Evolutionary conservation across 306 rosid species (phyloP), one percentile per base, ranked within the genome.

Genomic region (Vigna unguiculata): DNA sequence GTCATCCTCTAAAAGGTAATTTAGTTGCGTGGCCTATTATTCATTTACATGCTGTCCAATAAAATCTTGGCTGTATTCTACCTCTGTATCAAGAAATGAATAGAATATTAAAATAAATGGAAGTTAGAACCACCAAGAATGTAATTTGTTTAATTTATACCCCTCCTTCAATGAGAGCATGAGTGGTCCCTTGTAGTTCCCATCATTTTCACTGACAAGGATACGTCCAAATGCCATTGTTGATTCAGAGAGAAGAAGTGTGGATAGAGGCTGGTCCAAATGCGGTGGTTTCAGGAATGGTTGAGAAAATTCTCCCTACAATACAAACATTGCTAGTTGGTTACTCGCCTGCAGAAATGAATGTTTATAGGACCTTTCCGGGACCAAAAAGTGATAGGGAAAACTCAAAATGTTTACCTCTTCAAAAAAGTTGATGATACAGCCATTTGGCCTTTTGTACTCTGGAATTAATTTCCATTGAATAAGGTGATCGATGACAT

Each of bases 201-300:
- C 98, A 65, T 95, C 96, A 74, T 72, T 85, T 74, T 95, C 97
- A 25, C 91, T 83, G 64, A 75, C 64, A 77, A 95, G 96, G 70
- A 87, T 86, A 13, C 97, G 96, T 46, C 98, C 98, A 78, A 83
- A 88, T 78, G 96, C 97, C 97, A 95, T 92, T 5, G 93, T 84
- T 85, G 97, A 90, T 82, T 90, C 97, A 64, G 91, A 85, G 17
- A 95, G 95, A 71, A 92, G 82, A 84, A 95, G 87, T 80, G 93
- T 95, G 58, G 95, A 87, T 67, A 95, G 74, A 46, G 98, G 98
- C 58, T 95, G 98, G 16, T 95, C 98, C 90, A 95, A 67, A 83
- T 95, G 98, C 12, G 98, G 98, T 32, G 98, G 98, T 82, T 95
- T 95, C 70, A 81, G 85, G 87, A 95, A 95, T 76, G 98, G 98